These are phyloP conservation scores for Fusarium proliferatum DNA, from an alignment of 2,329 filamentous ascomycete genomes.

Conservation along the genomic window DNA sequence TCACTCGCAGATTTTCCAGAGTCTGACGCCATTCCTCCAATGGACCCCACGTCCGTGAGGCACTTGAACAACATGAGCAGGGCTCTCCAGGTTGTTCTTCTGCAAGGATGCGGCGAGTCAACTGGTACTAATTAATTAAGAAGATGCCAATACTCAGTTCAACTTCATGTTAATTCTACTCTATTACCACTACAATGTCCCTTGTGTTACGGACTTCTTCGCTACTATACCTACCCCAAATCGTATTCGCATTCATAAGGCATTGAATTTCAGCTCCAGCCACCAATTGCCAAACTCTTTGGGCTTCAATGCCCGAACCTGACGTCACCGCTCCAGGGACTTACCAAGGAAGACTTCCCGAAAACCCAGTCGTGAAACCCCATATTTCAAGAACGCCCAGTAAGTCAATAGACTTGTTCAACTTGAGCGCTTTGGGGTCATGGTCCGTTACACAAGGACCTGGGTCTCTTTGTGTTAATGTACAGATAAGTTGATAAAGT, in stretches of 20 bases:
- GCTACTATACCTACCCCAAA: neutral
- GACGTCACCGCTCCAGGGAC: slow-evolving; percentile 26
- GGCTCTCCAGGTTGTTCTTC: neutral
- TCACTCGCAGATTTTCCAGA: slow-evolving; percentile 5
- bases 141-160: neutral
- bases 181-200: too few relatives aligned
- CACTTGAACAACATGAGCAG: slow-evolving; percentile 21
- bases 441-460: neutral
- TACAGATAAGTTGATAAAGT: neutral
- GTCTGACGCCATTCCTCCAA: slow-evolving; percentile 33
- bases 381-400: neutral
- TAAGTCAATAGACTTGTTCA: slow-evolving; percentile 1
- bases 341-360: slow-evolving; percentile 16
- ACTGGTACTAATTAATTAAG: neutral
- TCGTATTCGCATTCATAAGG: neutral
- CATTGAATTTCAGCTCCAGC: neutral
- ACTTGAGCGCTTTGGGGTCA: neutral
- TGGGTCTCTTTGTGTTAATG: neutral
- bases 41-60: slow-evolving; percentile 18
- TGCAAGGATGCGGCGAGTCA: slow-evolving; percentile 3
- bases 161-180: neutral
- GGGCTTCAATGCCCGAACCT: slow-evolving; percentile 18
- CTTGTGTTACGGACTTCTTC: neutral
- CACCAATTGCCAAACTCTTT: slow-evolving; percentile 1
- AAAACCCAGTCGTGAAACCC: slow-evolving; percentile 13